phyloP scores from a whole-genome alignment of 495 filamentous ascomycete species.

The Trichocladium antarcticum region DNA sequence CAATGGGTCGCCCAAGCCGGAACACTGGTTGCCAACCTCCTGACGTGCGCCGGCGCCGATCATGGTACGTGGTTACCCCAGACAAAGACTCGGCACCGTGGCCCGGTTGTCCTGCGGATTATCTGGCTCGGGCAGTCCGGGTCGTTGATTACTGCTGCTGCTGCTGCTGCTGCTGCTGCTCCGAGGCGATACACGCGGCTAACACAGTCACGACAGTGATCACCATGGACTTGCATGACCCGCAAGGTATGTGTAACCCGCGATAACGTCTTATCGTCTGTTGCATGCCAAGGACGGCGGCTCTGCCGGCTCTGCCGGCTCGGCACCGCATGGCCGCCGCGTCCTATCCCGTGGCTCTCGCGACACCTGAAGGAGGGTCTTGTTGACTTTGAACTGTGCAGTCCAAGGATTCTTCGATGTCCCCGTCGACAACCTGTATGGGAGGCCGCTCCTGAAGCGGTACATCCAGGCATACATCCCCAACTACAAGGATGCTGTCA shows the following conservation, averaged over 20 bases:
- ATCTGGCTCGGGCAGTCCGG: too few species aligned
- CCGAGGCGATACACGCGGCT: conserved; percentile 7
- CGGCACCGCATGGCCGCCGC: neutral
- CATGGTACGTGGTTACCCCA: conserved; percentile 47
- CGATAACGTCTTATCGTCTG: neutral
- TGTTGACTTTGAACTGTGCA: conserved; percentile 8
- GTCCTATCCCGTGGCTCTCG: neutral
- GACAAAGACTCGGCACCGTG: too few species aligned
- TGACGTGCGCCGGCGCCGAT: conserved; percentile 93
- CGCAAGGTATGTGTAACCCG: conserved; percentile 54
- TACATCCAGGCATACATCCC: conserved; percentile 86
- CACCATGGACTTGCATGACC: conserved; percentile 96
- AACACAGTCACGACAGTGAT: conserved; percentile 47
- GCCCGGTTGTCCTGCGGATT: too few species aligned
- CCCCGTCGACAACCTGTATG: conserved; percentile 93
- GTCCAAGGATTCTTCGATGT: conserved; percentile 95
- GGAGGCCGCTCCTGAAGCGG: conserved; percentile 70
- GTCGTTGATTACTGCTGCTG: neutral
- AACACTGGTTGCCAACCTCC: conserved; percentile 83
- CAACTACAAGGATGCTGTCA: conserved; percentile 76
- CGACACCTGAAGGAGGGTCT: neutral
- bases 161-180: neutral
- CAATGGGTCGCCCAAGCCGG: conserved; percentile 98
- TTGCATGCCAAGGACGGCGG: conserved; percentile 1
- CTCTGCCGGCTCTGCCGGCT: conserved; percentile 1